Conservation (phyloP, 2,329 filamentous ascomycete genomes). For the Trichoderma atrobrunneum region DNA sequence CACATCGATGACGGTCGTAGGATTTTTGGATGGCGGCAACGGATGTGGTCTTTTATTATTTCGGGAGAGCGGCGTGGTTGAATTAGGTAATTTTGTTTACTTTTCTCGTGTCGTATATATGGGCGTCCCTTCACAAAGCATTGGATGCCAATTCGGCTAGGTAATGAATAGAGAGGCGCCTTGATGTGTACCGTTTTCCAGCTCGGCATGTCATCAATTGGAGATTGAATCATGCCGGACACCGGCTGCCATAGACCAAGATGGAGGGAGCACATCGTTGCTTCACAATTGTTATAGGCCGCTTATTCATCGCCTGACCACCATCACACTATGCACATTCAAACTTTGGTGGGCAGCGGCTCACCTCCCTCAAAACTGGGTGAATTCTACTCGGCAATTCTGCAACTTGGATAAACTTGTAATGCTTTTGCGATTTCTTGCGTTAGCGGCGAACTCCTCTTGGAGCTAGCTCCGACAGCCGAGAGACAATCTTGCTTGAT, state of each 20-base stretch:
- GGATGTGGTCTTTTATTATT: not conserved
- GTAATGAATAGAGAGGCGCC: too few species aligned
- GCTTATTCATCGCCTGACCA: not conserved
- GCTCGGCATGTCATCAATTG: not conserved
- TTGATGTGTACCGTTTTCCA: not conserved
- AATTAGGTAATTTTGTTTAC: not conserved
- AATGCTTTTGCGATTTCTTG: not conserved
- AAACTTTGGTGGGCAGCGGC: not conserved
- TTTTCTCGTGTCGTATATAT: not conserved
- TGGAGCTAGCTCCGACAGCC: not conserved
- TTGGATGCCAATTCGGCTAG: not conserved
- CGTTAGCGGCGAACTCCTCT: conserved; percentile 8
- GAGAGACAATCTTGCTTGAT: not conserved
- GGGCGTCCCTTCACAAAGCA: not conserved
- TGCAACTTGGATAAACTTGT: not conserved
- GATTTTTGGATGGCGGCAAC: not conserved
- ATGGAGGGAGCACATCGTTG: not conserved
- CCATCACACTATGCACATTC: not conserved
- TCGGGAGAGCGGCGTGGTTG: not conserved
- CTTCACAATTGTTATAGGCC: not conserved
- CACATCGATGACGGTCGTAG: not conserved
- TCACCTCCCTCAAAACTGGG: not conserved
- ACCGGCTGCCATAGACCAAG: not conserved
- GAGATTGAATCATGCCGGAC: not conserved
- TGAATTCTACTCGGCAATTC: not conserved